Evolutionary conservation across 495 filamentous ascomycete species (phyloP).

Genomic region (Achaetomiella virescens): DNA sequence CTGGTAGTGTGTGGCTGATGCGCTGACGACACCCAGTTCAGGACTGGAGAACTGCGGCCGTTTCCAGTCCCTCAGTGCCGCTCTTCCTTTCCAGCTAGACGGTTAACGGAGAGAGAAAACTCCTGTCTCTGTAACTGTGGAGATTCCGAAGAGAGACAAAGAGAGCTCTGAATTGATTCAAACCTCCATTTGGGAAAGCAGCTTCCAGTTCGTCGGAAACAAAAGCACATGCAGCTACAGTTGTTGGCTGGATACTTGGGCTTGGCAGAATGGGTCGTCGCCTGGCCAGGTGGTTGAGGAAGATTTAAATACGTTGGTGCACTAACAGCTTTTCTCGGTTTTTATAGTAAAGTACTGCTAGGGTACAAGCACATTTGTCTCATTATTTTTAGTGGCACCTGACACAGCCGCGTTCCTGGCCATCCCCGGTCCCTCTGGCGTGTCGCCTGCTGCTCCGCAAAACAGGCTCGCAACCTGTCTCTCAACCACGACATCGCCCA

Average conservation of each 20-base stretch:
- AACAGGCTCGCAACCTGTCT: conserved; percentile 25
- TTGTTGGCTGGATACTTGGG: neutral
- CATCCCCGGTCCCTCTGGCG: conserved; percentile 20
- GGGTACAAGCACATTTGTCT: neutral
- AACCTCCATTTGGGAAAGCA: neutral
- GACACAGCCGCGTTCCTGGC: conserved; percentile 20
- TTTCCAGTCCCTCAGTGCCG: too few species aligned
- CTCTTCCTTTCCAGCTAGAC: too few species aligned
- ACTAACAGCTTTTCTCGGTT: neutral
- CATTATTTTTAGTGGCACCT: conserved; percentile 12
- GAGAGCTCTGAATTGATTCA: too few species aligned
- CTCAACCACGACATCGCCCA: conserved; percentile 18
- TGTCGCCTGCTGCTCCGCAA: conserved; percentile 27
- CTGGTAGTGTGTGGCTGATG: neutral
- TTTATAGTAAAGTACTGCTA: neutral
- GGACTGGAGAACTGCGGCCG: too few species aligned
- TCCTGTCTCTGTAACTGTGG: neutral
- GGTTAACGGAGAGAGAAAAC: too few species aligned
- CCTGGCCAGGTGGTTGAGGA: neutral
- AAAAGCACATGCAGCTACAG: too few species aligned
- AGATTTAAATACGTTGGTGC: neutral
- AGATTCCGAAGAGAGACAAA: too few species aligned
- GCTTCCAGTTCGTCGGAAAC: neutral
- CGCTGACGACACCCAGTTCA: too few species aligned
- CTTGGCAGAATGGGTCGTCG: neutral